A percentile compares a stretch with the other conserved stretches of the same genome.
phyloP scores from a whole-genome alignment of 2,329 filamentous ascomycete species.

The Trichoderma koningiopsis region DNA sequence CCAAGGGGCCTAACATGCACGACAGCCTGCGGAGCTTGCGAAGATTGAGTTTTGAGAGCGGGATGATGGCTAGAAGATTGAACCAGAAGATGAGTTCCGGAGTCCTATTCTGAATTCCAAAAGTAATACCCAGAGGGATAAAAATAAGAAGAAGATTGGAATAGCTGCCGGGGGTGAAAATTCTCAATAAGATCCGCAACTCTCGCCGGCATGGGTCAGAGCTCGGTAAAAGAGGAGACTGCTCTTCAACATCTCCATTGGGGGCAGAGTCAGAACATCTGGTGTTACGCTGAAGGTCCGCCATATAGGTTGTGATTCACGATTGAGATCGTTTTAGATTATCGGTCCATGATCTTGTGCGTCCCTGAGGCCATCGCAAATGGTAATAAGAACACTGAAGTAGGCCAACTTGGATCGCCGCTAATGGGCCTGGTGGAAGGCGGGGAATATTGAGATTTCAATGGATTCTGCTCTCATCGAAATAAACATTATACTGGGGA shows the following conservation, averaged over 20 bases:
- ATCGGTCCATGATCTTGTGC: no score
- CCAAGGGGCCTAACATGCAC: conserved; percentile 4
- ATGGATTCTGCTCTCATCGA: not conserved
- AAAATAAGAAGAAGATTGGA: conserved; percentile 17
- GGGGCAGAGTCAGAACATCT: not conserved
- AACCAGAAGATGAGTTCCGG: conserved; percentile 21
- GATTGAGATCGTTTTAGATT: not conserved
- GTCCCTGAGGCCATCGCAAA: not conserved
- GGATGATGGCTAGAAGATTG: conserved; percentile 20
- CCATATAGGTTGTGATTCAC: not conserved
- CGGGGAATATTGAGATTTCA: conserved; percentile 8
- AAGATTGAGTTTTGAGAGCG: conserved; percentile 21
- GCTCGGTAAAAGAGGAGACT: not conserved
- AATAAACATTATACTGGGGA: not conserved
- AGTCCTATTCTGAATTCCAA: conserved; percentile 5
- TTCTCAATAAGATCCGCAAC: not conserved
- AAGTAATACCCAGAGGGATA: conserved; percentile 6
- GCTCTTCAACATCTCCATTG: not conserved
- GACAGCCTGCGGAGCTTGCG: conserved; percentile 14
- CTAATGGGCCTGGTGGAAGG: not conserved
- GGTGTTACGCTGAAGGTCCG: no score
- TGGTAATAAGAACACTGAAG: not conserved
- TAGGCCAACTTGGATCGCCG: not conserved
- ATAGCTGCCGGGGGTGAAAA: conserved; percentile 18
- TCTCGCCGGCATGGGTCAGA: not conserved